These are phyloP conservation scores for Penicilliopsis zonata DNA, from an alignment of 495 filamentous ascomycete genomes.

Conservation along the genomic window DNA sequence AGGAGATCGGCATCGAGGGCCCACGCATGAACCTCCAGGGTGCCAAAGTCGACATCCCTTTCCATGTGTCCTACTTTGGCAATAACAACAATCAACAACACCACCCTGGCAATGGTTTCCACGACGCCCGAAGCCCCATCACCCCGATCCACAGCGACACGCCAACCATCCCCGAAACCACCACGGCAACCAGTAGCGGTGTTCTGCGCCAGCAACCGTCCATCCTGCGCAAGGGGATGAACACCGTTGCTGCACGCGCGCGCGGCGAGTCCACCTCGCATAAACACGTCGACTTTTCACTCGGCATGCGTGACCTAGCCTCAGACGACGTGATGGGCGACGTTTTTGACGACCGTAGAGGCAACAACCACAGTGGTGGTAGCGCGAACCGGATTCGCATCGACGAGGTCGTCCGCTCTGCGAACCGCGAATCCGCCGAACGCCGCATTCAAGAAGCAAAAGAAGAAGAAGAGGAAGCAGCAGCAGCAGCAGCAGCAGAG, in stretches of 20 bases:
- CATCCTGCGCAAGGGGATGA: conserved; percentile 40
- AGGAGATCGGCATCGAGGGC: conserved; percentile 80
- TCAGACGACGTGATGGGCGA: conserved; percentile 55
- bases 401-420: conserved; percentile 23
- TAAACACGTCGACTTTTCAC: conserved; percentile 64
- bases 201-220: conserved; percentile 27
- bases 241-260: conserved; percentile 28
- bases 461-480: conserved; percentile 23
- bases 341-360: conserved; percentile 45
- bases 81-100: conserved; percentile 8
- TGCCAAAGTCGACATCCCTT: conserved; percentile 42
- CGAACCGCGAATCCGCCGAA: conserved; percentile 29
- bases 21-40: conserved; percentile 68
- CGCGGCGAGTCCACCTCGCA: conserved; percentile 46
- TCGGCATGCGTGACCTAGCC: conserved; percentile 52
- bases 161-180: conserved; percentile 15
- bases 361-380: too few species aligned
- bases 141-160: conserved; percentile 8
- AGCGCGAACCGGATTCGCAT: conserved; percentile 9
- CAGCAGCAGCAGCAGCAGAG: too few species aligned
- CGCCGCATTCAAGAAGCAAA: conserved; percentile 34
- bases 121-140: conserved; percentile 7
- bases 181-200: conserved; percentile 12
- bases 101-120: background rate
- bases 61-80: conserved; percentile 40